Percentiles rank a stretch among this genome's conserved stretches.
Conservation (phyloP, 169 alveolate species). For the Plasmodium reichenowi region DNA sequence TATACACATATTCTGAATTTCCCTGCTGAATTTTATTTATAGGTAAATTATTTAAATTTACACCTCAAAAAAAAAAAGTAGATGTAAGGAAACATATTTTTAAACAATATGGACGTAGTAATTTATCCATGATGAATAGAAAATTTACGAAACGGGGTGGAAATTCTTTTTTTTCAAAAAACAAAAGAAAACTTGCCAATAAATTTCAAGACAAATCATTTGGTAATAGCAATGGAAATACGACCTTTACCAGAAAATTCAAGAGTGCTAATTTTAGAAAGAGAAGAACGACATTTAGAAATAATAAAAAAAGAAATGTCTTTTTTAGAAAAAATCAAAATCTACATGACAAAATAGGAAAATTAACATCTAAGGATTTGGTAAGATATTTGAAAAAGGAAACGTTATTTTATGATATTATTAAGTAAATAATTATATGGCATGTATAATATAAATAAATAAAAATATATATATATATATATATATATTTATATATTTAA, state of each 20-base stretch:
- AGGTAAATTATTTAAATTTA: conserved; percentile 48
- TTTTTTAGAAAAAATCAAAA: conserved; percentile 34
- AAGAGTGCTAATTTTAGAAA: conserved; percentile 24
- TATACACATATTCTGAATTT: background rate
- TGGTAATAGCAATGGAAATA: conserved; percentile 7
- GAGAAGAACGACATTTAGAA: conserved; percentile 23
- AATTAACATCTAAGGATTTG: conserved; percentile 64
- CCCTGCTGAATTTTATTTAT: conserved; percentile 46
- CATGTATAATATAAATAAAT: background rate
- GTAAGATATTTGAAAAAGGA: conserved; percentile 15
- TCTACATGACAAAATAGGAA: conserved; percentile 65
- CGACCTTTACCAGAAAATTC: conserved; percentile 2
- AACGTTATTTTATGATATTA: background rate
- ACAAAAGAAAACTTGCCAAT: conserved; percentile 28
- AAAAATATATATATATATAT: background rate
- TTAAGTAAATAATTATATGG: background rate
- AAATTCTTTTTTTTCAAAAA: conserved; percentile 21
- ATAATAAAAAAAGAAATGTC: conserved; percentile 39
- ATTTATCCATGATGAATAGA: conserved; percentile 74
- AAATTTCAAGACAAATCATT: conserved; percentile 22
- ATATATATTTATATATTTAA: background rate
- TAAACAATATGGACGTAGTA: conserved; percentile 65
- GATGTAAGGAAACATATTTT: conserved; percentile 69
- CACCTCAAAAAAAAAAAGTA: conserved; percentile 55
- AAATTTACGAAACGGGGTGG: conserved; percentile 30